Percentiles rank a stretch among this genome's conserved stretches.
Conservation (phyloP, 225 moss, liverwort and hornwort species). For the Sphagnum contortum region DNA sequence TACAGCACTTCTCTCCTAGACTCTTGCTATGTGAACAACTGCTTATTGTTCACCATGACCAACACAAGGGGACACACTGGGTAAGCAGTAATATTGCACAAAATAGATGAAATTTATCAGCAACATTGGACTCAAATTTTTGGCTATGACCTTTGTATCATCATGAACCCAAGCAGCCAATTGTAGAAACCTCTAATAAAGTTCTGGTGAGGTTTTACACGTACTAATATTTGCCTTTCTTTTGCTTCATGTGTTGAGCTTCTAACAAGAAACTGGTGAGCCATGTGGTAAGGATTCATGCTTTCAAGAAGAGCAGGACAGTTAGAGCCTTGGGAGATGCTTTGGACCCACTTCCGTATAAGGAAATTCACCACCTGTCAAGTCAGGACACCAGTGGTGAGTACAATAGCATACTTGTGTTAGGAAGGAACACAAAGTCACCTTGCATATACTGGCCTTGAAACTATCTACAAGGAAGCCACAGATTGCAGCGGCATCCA, state of each 20-base stretch:
- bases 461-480: not conserved
- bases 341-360: conserved; percentile 37
- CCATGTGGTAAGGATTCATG: conserved; percentile 14
- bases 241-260: conserved; percentile 3
- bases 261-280: conserved; percentile 23
- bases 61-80: too few species aligned
- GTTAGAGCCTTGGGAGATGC: conserved; percentile 20
- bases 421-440: not conserved
- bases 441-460: not conserved
- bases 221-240: conserved; percentile 21
- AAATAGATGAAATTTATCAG: too few species aligned
- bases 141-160: too few species aligned
- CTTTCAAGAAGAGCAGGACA: conserved; percentile 17
- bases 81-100: too few species aligned
- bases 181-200: conserved; percentile 16
- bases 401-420: conserved; percentile 1
- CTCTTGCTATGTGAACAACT: too few species aligned
- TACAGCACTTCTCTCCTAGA: too few species aligned
- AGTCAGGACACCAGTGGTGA: too few species aligned
- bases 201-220: conserved; percentile 26
- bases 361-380: conserved; percentile 22
- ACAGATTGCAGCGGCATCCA: not conserved
- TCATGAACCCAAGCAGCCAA: too few species aligned
- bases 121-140: too few species aligned
- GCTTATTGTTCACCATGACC: too few species aligned